Evolutionary conservation across 768 basidiomycete species (phyloP).

Genomic region (Tulasnella sp.): DNA sequence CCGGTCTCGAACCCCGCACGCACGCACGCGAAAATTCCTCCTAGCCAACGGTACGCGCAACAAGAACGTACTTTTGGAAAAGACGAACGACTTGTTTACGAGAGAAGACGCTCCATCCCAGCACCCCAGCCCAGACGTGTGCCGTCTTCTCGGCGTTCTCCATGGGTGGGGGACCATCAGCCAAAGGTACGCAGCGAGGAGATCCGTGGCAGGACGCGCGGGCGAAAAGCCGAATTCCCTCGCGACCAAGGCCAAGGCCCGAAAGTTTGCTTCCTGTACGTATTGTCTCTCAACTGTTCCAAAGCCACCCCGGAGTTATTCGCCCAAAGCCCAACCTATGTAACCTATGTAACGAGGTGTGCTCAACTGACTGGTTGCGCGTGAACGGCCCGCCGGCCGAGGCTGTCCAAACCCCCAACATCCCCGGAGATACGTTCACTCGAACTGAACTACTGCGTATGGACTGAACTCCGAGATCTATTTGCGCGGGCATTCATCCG

Average conservation of each 20-base stretch:
- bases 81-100: too few relatives aligned
- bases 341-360: too few relatives aligned
- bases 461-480: neutral
- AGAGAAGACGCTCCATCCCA: too few relatives aligned
- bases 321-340: too few relatives aligned
- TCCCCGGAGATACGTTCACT: neutral
- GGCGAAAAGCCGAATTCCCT: neutral
- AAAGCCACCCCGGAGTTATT: neutral
- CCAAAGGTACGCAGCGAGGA: neutral
- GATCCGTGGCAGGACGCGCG: neutral
- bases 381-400: too few relatives aligned
- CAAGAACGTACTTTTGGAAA: too few relatives aligned
- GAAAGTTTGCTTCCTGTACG: neutral
- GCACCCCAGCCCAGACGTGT: too few relatives aligned
- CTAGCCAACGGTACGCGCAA: neutral
- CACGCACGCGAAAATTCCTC: neutral
- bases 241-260: neutral
- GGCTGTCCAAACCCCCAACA: neutral
- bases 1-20: neutral
- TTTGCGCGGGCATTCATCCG: neutral
- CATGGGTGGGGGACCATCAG: neutral
- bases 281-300: too few relatives aligned
- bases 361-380: too few relatives aligned
- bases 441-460: neutral
- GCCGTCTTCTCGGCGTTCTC: neutral